Conservation (phyloP, 148 eudicot species). For the Rhododendron simsii region DNA sequence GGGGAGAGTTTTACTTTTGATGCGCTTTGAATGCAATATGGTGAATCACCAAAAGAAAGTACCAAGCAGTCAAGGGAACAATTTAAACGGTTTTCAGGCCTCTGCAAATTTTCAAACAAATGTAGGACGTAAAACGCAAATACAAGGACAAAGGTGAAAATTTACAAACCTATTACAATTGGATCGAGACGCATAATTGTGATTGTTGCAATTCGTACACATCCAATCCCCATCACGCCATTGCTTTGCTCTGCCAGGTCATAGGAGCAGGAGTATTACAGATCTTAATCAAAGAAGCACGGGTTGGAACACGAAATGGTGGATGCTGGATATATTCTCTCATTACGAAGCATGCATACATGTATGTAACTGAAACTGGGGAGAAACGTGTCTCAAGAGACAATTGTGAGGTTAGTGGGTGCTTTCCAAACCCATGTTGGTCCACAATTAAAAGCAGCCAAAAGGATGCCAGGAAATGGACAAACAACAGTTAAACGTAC, state of each 20-base stretch:
- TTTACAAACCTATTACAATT: constrained; percentile 60
- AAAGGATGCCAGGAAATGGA: not conserved
- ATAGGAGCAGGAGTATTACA: constrained; percentile 7
- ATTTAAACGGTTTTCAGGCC: not conserved
- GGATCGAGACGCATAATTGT: constrained; percentile 77
- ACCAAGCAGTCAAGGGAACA: not conserved
- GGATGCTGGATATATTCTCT: not conserved
- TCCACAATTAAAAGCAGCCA: not conserved
- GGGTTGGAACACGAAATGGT: not conserved
- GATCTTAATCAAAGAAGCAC: not conserved
- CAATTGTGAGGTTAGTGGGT: not conserved
- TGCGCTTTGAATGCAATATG: not conserved
- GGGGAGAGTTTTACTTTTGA: not conserved
- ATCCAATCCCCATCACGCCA: constrained; percentile 92
- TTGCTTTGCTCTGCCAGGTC: constrained; percentile 55
- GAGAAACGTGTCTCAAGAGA: not conserved
- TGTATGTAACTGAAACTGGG: not conserved
- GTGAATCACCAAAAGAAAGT: not conserved
- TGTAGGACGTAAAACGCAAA: not conserved
- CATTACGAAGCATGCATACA: not conserved
- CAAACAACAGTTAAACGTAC: not conserved
- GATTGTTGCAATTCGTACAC: constrained; percentile 78
- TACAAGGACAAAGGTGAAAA: not conserved
- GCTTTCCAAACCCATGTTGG: not conserved
- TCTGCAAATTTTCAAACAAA: not conserved